Evolutionary conservation across 164 flowering plant species (phyloP).

Genomic region (Amborella trichopoda): DNA sequence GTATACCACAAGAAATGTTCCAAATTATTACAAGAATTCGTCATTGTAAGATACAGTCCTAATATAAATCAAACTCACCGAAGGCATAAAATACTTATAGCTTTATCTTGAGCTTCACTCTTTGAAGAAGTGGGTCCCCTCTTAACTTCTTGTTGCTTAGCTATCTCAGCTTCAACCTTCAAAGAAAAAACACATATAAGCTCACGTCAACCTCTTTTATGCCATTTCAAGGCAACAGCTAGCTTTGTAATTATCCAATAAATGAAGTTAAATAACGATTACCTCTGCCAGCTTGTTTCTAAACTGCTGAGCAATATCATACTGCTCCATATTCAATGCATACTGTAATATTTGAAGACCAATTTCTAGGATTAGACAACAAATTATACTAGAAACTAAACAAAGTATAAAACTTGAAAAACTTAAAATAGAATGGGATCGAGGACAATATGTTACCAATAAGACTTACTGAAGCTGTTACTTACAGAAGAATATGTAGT

Average conservation of each 20-base stretch:
- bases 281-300: slow-evolving; percentile 89
- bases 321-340: slow-evolving; percentile 84
- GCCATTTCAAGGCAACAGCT: slow-evolving; percentile 1
- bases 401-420: background rate
- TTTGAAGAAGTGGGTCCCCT: slow-evolving; percentile 53
- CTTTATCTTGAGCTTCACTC: slow-evolving; percentile 87
- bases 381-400: background rate
- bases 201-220: background rate
- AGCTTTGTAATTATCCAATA: background rate
- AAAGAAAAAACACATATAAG: slow-evolving; percentile 11
- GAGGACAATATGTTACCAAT: background rate
- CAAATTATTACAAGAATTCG: no score
- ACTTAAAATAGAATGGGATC: background rate
- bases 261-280: background rate
- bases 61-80: slow-evolving; percentile 72
- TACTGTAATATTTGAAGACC: slow-evolving; percentile 55
- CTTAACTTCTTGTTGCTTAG: slow-evolving; percentile 48
- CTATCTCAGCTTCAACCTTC: slow-evolving; percentile 77
- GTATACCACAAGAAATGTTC: no score
- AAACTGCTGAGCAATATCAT: slow-evolving; percentile 74
- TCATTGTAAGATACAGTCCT: no score
- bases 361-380: background rate
- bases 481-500: no score
- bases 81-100: slow-evolving; percentile 54
- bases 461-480: no score